A percentile compares a stretch with the other conserved stretches of the same genome.
These are phyloP conservation scores for Aspergillus tamarii DNA, from an alignment of 2,329 filamentous ascomycete species.

Conservation along the genomic window DNA sequence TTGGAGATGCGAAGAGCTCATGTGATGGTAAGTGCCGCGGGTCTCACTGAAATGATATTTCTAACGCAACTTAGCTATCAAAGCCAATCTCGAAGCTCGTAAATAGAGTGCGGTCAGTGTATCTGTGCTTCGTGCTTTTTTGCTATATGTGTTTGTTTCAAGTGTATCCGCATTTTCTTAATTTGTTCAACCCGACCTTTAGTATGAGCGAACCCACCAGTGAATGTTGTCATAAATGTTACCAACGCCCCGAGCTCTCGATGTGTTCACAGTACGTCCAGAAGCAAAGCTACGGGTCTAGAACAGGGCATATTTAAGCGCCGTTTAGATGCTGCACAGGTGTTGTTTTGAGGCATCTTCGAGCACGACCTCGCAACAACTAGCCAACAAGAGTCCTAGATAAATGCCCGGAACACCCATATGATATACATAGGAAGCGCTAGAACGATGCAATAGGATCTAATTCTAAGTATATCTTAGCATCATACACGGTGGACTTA, in stretches of 20 bases:
- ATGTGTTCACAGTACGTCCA: background rate
- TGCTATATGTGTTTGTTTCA: background rate
- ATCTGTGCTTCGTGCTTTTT: background rate
- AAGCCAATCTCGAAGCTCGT: slow-evolving; percentile 40
- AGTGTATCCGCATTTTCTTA: background rate
- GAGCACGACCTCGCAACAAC: background rate
- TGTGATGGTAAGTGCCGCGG: slow-evolving; percentile 67
- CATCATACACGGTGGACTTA: no score
- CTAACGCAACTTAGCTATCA: slow-evolving; percentile 42
- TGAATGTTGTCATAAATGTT: background rate
- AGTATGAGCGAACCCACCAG: background rate
- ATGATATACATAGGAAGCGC: no score
- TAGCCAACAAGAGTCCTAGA: background rate
- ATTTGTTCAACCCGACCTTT: background rate
- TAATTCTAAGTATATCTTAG: no score
- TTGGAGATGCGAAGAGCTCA: slow-evolving; percentile 83
- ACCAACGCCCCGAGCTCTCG: no score
- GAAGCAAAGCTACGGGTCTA: background rate
- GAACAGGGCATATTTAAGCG: background rate
- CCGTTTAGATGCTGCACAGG: background rate
- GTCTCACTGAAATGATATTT: background rate
- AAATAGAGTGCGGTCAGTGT: slow-evolving; percentile 24
- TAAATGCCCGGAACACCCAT: no score
- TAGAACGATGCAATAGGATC: no score
- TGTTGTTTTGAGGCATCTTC: background rate